Base-by-base conservation (phyloP, 192 early-diverging fungal species). In the Mortierella alpina region DNA sequence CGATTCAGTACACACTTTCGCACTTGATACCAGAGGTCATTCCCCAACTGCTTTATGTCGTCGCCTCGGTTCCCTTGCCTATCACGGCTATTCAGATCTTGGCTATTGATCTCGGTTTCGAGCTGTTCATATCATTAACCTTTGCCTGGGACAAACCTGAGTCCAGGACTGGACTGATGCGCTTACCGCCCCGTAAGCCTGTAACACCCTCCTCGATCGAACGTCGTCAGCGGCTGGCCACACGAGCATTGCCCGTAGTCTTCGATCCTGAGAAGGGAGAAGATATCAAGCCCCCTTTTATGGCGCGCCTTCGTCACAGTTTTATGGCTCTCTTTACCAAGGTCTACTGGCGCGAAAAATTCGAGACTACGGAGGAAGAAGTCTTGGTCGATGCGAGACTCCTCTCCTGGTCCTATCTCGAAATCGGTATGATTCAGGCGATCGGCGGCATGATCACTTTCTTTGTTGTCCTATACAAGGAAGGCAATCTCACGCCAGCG, bases 91-190 rank as follows among this genome's bases (percentile, higher is more conserved):
- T 99, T 63, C 87, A 93, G 69, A 96, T 99, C 66, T 82, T 99
- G 63, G 89, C 93, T 22, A 92, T 94, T 39, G 97, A 99, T 88
- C 88, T 99, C 48, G 97, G 97, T 7, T 99, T 96, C 75, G 97
- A 99, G 85, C 70, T 98, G 64, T 88, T 93, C 58, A 85, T 90
- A 12, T 94, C 96, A 1, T 85, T 99, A 47, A 88, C 92, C 2
- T 97, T 90, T 82, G 97, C 97, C 7, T 99, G 92, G 92, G 97
- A 99, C 84, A 88, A 89, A 45, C 85, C 96, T 14, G 97, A 99
- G 86, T 87, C 89, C 14, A 66, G 75, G 58, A 86, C 74, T 22
- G 90, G 90, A 50, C 80, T 97, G 66, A 99, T 99, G 97, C 92
- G 91, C 80, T 75, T 97, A 69, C 91, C 88, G 41, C 96, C 97